A percentile compares a stretch with the other conserved stretches of the same genome.
Evolutionary conservation across 805 yeast species (phyloP).

Genomic region (Hanseniaspora valbyensis): DNA sequence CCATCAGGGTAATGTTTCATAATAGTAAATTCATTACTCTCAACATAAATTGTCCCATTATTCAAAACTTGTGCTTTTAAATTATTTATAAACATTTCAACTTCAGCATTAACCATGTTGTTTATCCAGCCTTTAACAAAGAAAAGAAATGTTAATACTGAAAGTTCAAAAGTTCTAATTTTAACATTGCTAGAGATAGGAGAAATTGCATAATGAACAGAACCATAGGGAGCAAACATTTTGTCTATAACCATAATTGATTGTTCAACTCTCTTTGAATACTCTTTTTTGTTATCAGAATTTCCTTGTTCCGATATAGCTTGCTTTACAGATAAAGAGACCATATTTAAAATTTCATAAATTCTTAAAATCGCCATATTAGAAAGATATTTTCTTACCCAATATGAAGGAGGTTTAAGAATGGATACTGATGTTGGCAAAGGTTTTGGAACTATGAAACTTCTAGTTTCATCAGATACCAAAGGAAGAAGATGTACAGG

Average conservation of each 20-base stretch:
- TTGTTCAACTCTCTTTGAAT: slow-evolving; percentile 35
- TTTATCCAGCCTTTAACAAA: slow-evolving; percentile 44
- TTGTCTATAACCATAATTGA: slow-evolving; percentile 30
- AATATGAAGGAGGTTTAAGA: slow-evolving; percentile 22
- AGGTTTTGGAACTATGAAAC: slow-evolving; percentile 13
- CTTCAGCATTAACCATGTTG: slow-evolving; percentile 43
- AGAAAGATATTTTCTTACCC: slow-evolving; percentile 33
- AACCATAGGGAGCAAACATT: slow-evolving; percentile 43
- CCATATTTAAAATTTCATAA: slow-evolving; percentile 39
- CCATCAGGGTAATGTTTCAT: slow-evolving; percentile 57
- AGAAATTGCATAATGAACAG: slow-evolving; percentile 36
- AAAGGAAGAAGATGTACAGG: slow-evolving; percentile 6
- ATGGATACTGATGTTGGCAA: slow-evolving; percentile 15
- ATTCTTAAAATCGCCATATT: slow-evolving; percentile 42
- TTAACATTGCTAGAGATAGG: slow-evolving; percentile 32
- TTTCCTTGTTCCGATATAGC: slow-evolving; percentile 29
- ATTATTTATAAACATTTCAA: slow-evolving; percentile 34
- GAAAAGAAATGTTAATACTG: slow-evolving; percentile 53
- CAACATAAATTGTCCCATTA: slow-evolving; percentile 44
- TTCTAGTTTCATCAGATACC: slow-evolving; percentile 7
- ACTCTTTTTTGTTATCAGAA: slow-evolving; percentile 30
- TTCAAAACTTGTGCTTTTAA: slow-evolving; percentile 43
- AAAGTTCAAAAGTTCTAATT: slow-evolving; percentile 51
- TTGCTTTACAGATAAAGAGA: slow-evolving; percentile 14
- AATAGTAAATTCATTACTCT: slow-evolving; percentile 40